A percentile compares a stretch with the other conserved stretches of the same genome.
phyloP scores from a whole-genome alignment of 768 basidiomycete genomes.

The Naganishia vishniacii region DNA sequence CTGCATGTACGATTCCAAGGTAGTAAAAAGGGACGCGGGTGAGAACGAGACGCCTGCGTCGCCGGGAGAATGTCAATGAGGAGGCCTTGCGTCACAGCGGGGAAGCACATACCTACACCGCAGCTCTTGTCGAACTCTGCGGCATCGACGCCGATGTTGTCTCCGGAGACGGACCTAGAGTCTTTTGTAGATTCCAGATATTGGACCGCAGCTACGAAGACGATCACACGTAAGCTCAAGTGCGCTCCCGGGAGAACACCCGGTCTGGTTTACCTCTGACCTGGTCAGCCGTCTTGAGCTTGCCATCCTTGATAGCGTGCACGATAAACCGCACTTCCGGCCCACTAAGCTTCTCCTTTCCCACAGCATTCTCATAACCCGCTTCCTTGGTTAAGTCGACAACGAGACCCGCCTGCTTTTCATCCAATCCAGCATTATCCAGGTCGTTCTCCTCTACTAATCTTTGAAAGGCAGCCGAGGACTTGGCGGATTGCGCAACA shows the following conservation, averaged over 20 bases:
- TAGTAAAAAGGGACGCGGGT: slow-evolving; percentile 57
- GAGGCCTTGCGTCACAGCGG: not conserved
- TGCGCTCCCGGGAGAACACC: too few relatives aligned
- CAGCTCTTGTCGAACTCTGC: slow-evolving; percentile 69
- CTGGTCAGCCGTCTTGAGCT: slow-evolving; percentile 76
- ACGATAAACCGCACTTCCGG: slow-evolving; percentile 62
- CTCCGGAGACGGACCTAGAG: slow-evolving; percentile 43
- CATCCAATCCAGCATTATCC: slow-evolving; percentile 56
- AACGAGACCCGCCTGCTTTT: slow-evolving; percentile 69
- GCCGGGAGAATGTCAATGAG: not conserved
- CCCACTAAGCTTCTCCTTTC: slow-evolving; percentile 62
- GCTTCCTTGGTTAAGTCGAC: slow-evolving; percentile 60
- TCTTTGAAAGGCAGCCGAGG: slow-evolving; percentile 62
- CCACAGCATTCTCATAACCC: slow-evolving; percentile 47
- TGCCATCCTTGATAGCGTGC: slow-evolving; percentile 63
- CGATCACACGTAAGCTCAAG: too few relatives aligned
- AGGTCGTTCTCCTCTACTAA: slow-evolving; percentile 61
- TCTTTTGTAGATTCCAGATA: slow-evolving; percentile 61
- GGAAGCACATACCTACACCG: slow-evolving; percentile 69
- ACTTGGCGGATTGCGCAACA: slow-evolving; percentile 73
- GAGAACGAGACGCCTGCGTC: slow-evolving; percentile 78
- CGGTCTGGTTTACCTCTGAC: slow-evolving; percentile 69
- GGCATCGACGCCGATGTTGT: slow-evolving; percentile 53
- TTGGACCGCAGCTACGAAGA: slow-evolving; percentile 64
- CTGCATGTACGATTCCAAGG: slow-evolving; percentile 58